These are phyloP conservation scores for Linderniella brevidens DNA, from an alignment of 257 asterid genomes.

Conservation along the genomic window DNA sequence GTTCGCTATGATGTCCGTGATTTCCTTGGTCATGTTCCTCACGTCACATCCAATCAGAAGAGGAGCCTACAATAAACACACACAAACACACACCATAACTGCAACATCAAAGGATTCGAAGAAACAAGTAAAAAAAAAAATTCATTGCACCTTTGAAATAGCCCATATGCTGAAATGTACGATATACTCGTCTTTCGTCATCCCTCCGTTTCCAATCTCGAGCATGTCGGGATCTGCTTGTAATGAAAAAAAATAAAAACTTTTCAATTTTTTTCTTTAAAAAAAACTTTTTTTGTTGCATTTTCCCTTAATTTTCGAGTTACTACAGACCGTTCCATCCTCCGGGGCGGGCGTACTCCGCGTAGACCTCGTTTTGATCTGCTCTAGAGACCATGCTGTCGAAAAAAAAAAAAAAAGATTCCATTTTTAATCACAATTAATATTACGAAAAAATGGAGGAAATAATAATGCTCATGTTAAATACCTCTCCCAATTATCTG, in stretches of 20 bases:
- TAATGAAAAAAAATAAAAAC: constrained; percentile 6
- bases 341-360: constrained; percentile 75
- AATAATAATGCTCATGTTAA: background rate
- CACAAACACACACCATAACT: background rate
- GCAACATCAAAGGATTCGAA: constrained; percentile 1
- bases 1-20: constrained; percentile 43
- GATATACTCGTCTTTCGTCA: constrained; percentile 67
- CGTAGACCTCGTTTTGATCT: constrained; percentile 78
- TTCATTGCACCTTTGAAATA: constrained; percentile 64
- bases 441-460: background rate
- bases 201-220: constrained; percentile 95
- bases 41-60: constrained; percentile 84
- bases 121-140: too few relatives aligned
- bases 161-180: constrained; percentile 89
- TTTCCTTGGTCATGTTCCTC: constrained; percentile 37
- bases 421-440: background rate
- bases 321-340: constrained; percentile 71
- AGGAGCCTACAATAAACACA: constrained; percentile 39
- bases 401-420: background rate
- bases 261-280: background rate
- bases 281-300: background rate
- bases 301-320: background rate
- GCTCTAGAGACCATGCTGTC: constrained; percentile 80
- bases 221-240: constrained; percentile 87
- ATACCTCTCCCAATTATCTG: constrained; percentile 78